Evolutionary conservation across 805 yeast genomes (phyloP).

Genomic region (Myxozyma monticola): DNA sequence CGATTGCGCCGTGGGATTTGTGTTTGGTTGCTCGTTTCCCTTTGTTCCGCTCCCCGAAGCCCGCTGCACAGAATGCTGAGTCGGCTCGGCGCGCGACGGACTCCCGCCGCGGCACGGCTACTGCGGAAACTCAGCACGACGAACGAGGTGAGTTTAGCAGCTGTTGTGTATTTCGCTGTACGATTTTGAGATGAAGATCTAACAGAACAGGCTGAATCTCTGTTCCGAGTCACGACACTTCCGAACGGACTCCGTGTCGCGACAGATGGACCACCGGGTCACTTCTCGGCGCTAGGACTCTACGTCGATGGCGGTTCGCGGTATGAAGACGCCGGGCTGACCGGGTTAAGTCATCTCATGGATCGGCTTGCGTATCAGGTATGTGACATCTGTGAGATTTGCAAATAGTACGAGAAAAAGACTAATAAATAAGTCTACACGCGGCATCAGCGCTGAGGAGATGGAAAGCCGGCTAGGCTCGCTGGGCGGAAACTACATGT

Average conservation of each 20-base stretch:
- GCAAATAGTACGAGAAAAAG: no score
- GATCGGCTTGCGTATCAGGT: slow-evolving; percentile 73
- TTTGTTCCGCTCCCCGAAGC: no score
- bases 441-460: slow-evolving; percentile 50
- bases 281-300: slow-evolving; percentile 86
- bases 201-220: no score
- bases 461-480: slow-evolving; percentile 75
- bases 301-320: slow-evolving; percentile 91
- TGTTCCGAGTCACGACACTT: slow-evolving; percentile 45
- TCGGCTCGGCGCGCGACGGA: no score
- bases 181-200: no score
- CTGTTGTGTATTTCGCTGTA: no score
- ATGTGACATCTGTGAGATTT: neutral
- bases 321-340: slow-evolving; percentile 59
- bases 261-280: slow-evolving; percentile 83
- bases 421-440: slow-evolving; percentile 40
- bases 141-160: no score
- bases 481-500: slow-evolving; percentile 92
- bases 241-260: slow-evolving; percentile 79
- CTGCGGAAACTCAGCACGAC: no score
- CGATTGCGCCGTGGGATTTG: no score
- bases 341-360: slow-evolving; percentile 79
- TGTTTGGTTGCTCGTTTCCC: no score
- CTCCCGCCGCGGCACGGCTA: no score
- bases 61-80: no score